Base-by-base conservation (phyloP, 495 filamentous ascomycete genomes). In the Viridothelium virens region DNA sequence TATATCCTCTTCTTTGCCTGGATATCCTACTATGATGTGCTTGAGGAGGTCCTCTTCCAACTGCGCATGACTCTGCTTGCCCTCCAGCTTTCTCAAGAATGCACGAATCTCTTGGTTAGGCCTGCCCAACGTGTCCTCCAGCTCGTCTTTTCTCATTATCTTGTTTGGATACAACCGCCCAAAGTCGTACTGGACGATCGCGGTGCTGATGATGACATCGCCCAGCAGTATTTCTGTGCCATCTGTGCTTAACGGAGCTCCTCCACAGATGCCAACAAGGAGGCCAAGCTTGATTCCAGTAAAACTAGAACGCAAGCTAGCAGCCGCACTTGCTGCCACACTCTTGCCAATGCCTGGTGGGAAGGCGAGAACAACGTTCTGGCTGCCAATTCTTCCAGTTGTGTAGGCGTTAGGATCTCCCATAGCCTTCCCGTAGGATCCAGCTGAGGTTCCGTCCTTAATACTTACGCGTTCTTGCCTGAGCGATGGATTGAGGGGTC, bases 351-450 rank as follows among this genome's bases (percentile, higher is more conserved):
- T 75, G 6, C 64, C 62, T 9, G 72, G 68, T 3, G 76, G 61
- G 6, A 65, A 39, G 4, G 66, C 70, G 1, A 78, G 64, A 12
- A 77, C 76, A 34, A 77, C 69, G 47, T 72, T 70, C 56, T 76
- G 68, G 2, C 48, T 48, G 2, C 75, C 73, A 33, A 77, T 74
- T 48, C 33, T 64, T 12, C 76, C 76, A 1, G 63, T 64, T 3
- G 68, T 66, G 62, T 78, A 78, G 5, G 64, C 39, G 56, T 77
- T 76, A 10, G 36, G 6, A 65, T 78, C 74, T 1, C 70, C 68
- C 1, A 34, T 7, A 0, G 63, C 62, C 56, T 71, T 74, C 46
- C 68, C 63, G 41, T 70, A 75, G 2, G 12, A 25, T 2, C 33
- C 38, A n/a, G 25, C 25, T 25, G 25, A 25, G 25, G 1, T 25